A percentile compares a stretch with the other conserved stretches of the same genome.
Evolutionary conservation across 75 land plant species (phyloP).

Genomic region (Larix kaempferi): DNA sequence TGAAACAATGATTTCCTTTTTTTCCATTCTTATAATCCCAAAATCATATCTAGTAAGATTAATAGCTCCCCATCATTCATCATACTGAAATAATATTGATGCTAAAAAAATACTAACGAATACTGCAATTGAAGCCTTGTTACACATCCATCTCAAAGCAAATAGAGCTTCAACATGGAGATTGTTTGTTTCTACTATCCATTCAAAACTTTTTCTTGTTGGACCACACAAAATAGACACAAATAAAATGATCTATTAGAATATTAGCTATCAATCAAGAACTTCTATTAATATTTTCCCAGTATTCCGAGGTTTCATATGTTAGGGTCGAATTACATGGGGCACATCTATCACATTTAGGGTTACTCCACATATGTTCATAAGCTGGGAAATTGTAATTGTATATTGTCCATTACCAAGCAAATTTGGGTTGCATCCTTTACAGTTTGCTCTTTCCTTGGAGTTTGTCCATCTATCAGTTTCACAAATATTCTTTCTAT

Average conservation of each 20-base stretch:
- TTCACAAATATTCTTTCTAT: neutral
- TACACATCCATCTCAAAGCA: neutral
- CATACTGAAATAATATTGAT: neutral
- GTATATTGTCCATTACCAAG: neutral
- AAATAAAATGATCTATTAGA: neutral
- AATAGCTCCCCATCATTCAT: slow-evolving; percentile 2
- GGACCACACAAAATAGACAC: neutral
- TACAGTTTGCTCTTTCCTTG: neutral
- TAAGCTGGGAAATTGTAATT: neutral
- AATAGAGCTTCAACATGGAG: neutral
- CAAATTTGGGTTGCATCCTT: neutral
- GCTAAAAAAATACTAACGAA: neutral
- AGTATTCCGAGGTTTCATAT: neutral
- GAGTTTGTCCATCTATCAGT: neutral
- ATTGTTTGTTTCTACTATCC: neutral
- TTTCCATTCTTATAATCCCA: neutral
- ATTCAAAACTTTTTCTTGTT: neutral
- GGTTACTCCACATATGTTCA: neutral
- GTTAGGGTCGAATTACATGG: neutral
- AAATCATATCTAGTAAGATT: neutral
- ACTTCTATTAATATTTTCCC: neutral
- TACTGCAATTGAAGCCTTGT: neutral
- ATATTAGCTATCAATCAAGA: neutral
- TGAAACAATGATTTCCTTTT: slow-evolving; percentile 4
- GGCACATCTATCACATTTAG: too few species aligned